These are phyloP conservation scores for Eimeria brunetti DNA, from an alignment of 169 alveolate genomes.

Conservation along the genomic window DNA sequence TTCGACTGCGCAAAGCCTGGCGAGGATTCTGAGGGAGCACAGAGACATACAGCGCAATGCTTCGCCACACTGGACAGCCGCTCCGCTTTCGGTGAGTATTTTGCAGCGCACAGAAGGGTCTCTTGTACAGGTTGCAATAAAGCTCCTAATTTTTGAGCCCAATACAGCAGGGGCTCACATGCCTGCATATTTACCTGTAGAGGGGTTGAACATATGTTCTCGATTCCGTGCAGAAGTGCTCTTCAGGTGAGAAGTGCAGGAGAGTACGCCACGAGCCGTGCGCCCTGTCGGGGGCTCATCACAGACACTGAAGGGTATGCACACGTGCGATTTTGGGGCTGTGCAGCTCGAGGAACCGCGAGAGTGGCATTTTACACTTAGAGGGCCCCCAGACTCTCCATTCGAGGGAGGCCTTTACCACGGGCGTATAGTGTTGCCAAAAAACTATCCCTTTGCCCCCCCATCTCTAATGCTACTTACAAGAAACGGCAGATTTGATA, in stretches of 20 bases:
- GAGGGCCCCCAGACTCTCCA: conserved; percentile 93
- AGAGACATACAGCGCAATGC: conserved; percentile 85
- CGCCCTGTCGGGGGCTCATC: not conserved
- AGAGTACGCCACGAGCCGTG: not conserved
- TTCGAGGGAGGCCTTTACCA: conserved; percentile 96
- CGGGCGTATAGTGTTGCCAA: conserved; percentile 94
- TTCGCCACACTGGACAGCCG: conserved; percentile 81
- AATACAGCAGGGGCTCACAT: not conserved
- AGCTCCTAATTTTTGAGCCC: not conserved
- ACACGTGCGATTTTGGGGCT: not conserved
- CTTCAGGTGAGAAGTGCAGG: not conserved
- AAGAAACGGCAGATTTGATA: conserved; percentile 94
- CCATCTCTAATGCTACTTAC: conserved; percentile 93
- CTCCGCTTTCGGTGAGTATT: conserved; percentile 65
- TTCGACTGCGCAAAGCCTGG: conserved; percentile 83
- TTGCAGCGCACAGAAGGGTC: not conserved
- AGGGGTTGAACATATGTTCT: not conserved
- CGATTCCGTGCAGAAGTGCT: not conserved
- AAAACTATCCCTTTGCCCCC: conserved; percentile 95
- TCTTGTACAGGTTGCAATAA: not conserved
- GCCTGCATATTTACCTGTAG: not conserved
- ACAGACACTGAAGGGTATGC: not conserved
- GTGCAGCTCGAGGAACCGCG: conserved; percentile 89
- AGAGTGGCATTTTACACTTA: conserved; percentile 95
- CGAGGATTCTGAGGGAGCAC: conserved; percentile 85